phyloP scores from a whole-genome alignment of 164 flowering plant species.

The Vitis amurensis region DNA sequence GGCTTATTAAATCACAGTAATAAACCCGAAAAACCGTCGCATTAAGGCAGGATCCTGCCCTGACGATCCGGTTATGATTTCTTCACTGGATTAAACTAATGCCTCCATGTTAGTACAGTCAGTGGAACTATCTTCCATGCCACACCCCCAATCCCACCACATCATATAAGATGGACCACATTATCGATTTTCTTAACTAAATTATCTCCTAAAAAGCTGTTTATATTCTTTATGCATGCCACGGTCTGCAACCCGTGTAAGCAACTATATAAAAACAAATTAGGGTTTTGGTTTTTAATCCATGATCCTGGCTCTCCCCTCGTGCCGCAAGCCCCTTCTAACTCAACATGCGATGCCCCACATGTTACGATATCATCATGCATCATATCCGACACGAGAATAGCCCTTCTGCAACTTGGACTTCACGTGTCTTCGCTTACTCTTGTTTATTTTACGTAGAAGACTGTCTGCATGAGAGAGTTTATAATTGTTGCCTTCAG shows the following conservation, averaged over 20 bases:
- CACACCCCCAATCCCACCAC: slow-evolving; percentile 23
- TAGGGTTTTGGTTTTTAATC: too few species aligned
- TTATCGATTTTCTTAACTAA: slow-evolving; percentile 18
- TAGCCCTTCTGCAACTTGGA: too few species aligned
- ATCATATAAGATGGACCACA: slow-evolving; percentile 47
- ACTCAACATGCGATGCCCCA: too few species aligned
- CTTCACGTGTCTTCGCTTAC: too few species aligned
- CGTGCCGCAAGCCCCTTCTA: too few species aligned
- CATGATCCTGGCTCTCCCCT: too few species aligned
- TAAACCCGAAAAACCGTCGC: slow-evolving; percentile 9
- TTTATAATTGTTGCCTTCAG: too few species aligned
- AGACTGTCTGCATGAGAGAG: too few species aligned
- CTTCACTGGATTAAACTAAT: slow-evolving; percentile 17
- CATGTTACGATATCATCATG: too few species aligned
- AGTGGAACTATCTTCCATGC: slow-evolving; percentile 25
- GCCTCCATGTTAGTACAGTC: slow-evolving; percentile 18
- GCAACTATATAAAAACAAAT: too few species aligned
- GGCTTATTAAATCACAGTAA: slow-evolving; percentile 19
- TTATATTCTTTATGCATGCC: not conserved
- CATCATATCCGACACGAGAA: too few species aligned
- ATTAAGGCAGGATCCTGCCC: slow-evolving; percentile 44
- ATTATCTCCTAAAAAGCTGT: slow-evolving; percentile 1
- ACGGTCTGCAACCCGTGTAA: not conserved
- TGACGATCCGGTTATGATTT: slow-evolving; percentile 28
- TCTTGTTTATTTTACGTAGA: too few species aligned